Percentiles rank a stretch among this genome's conserved stretches.
Evolutionary conservation across 1,284 basidiomycete genomes (phyloP).

Genomic region (Inonotus hispidus): DNA sequence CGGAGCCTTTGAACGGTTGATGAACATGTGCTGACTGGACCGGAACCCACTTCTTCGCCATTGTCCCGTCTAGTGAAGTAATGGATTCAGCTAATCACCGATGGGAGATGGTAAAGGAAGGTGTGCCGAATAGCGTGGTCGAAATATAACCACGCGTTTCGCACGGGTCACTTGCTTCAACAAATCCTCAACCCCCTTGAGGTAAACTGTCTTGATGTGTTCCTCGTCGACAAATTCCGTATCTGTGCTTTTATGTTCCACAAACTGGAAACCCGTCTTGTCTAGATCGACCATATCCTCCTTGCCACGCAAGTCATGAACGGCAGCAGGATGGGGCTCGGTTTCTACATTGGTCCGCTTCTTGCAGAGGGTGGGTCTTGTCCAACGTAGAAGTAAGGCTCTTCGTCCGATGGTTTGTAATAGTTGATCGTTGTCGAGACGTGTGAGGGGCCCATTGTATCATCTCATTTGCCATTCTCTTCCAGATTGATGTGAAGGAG

Average conservation of each 20-base stretch:
- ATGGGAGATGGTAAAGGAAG: no score
- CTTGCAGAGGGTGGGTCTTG: not conserved
- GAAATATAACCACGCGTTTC: slow-evolving; percentile 26
- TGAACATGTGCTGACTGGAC: slow-evolving; percentile 44
- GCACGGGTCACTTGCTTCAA: slow-evolving; percentile 28
- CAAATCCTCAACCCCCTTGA: slow-evolving; percentile 24
- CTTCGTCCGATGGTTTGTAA: not conserved
- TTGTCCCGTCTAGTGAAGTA: not conserved
- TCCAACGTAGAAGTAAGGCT: not conserved
- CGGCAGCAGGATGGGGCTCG: slow-evolving; percentile 23
- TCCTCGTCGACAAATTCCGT: slow-evolving; percentile 27
- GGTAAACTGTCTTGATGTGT: slow-evolving; percentile 23
- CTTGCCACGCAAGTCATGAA: slow-evolving; percentile 24
- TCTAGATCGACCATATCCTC: slow-evolving; percentile 22
- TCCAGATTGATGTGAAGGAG: no score
- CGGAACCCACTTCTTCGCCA: not conserved
- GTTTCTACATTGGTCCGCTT: slow-evolving; percentile 22
- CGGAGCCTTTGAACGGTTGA: slow-evolving; percentile 46
- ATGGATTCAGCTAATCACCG: no score
- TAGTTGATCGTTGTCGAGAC: not conserved
- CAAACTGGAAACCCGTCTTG: slow-evolving; percentile 18
- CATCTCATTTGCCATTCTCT: no score
- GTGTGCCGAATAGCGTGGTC: slow-evolving; percentile 21
- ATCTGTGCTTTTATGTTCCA: slow-evolving; percentile 11
- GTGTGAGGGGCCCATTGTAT: no score